Evolutionary conservation across 2,329 filamentous ascomycete genomes (phyloP).

Genomic region (Cytospora mali): DNA sequence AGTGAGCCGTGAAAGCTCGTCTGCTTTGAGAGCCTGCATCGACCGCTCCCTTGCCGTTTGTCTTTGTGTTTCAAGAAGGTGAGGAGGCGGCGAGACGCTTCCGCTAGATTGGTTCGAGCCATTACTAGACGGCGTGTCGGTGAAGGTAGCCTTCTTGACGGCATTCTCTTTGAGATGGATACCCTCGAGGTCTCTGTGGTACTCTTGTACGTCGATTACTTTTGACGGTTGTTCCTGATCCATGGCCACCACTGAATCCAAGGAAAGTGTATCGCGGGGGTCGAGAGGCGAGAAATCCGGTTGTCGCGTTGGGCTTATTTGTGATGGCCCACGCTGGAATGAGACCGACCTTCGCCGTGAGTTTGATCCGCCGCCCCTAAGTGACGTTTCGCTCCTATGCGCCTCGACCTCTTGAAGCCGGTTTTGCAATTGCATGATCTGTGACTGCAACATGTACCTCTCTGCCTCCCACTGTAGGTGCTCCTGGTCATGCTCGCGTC

Average conservation of each 20-base stretch:
- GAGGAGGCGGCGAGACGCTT: constrained; percentile 31
- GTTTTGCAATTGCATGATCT: constrained; percentile 29
- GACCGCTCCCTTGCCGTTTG: constrained; percentile 19
- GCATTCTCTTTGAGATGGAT: constrained; percentile 59
- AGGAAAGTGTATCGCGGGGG: constrained; percentile 1
- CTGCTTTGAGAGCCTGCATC: constrained; percentile 43
- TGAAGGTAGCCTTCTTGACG: constrained; percentile 55
- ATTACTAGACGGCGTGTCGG: constrained; percentile 38
- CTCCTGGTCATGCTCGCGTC: constrained; percentile 19
- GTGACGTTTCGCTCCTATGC: constrained; percentile 21
- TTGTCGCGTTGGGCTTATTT: constrained; percentile 39
- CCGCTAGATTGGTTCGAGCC: constrained; percentile 35
- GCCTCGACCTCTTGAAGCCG: constrained; percentile 28
- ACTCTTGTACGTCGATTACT: constrained; percentile 56
- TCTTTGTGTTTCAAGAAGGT: constrained; percentile 7
- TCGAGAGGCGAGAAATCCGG: constrained; percentile 39
- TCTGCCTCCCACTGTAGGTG: constrained; percentile 37
- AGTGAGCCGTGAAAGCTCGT: constrained; percentile 55
- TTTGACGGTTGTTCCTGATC: constrained; percentile 35
- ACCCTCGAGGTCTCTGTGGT: constrained; percentile 62
- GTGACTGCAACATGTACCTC: constrained; percentile 38
- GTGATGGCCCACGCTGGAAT: constrained; percentile 27
- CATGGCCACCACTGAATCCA: constrained; percentile 11
- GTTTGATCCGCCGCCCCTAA: constrained; percentile 22
- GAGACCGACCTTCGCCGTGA: constrained; percentile 28